Base-by-base conservation (phyloP, 2,329 filamentous ascomycete species). In the Talaromyces sp. region DNA sequence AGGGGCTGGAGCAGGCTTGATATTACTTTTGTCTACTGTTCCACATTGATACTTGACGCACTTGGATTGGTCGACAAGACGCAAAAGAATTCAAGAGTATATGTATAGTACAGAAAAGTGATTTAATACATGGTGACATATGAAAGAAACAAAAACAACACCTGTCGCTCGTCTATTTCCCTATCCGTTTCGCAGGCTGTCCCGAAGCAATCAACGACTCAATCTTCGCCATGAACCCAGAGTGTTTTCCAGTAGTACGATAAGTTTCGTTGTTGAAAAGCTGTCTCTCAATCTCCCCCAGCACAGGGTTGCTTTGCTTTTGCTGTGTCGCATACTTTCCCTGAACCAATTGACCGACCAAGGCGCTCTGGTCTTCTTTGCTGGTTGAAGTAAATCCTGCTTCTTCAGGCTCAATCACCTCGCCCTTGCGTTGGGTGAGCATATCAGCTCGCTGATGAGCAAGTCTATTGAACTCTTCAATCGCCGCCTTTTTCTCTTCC, bases 181-280 rank as follows among this genome's bases (percentile, higher is more conserved):
- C 21, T 54, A 62, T 56, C 43, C 68, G 67, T 62, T 72, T 74
- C 31, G 63, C 64, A 57, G 64, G 65, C 31, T 69, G 68, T 62
- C 62, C 64, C 3, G 67, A 65, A 48, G 66, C 63, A 35, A 78
- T 62, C 24, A 75, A 66, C 43, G 70, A 75, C 63, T 74, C 68
- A 8, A 79, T 65, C 58, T 76, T 76, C 43, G 67, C 62, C 62
- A 77, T 63, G 56, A 79, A 75, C 50, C 72, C 66, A 5, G 69
- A 67, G 43, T 66, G 69, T 61, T 77, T 75, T 19, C 70, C 68
- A 9, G 68, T 60, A 17, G 67, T 68, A n/a, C 71, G 69, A 65
- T 77, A 79, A 14, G 74, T 78, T 50, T 69, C 69, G 55, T 79
- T 79, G 57, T 75, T 77, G n/a, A 67, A 64, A 26, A 77, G 67